Percentiles rank a stretch among this genome's conserved stretches.
phyloP scores from a whole-genome alignment of 2,329 filamentous ascomycete species.

The Neopestalotiopsis rosae region DNA sequence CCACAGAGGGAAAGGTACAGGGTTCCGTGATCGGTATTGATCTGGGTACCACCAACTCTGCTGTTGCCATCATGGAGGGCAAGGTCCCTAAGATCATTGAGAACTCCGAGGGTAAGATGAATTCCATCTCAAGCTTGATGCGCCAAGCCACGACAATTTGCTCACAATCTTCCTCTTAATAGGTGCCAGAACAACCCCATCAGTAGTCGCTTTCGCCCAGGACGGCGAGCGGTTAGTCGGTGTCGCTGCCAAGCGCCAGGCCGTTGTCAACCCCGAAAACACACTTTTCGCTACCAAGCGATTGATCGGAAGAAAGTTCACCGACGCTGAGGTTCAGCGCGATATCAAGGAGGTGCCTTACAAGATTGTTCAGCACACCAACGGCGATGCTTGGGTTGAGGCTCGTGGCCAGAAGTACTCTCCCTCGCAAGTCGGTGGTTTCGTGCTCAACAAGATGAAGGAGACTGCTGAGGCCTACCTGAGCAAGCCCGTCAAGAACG shows the following conservation, averaged over 20 bases:
- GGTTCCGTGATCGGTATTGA: conserved; percentile 98
- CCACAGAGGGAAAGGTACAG: conserved; percentile 86
- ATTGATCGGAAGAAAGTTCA: conserved; percentile 97
- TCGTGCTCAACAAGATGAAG: conserved; percentile 98
- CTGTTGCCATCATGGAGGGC: conserved; percentile 97
- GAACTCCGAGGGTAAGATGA: conserved; percentile 83
- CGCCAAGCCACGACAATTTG: conserved; percentile 19
- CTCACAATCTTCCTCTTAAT: conserved; percentile 10
- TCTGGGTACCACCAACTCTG: conserved; percentile 97
- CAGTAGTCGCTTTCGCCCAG: conserved; percentile 93
- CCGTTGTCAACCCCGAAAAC: conserved; percentile 98
- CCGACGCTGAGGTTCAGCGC: conserved; percentile 89
- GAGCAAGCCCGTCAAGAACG: conserved; percentile 90
- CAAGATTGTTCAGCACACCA: conserved; percentile 97
- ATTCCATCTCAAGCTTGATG: conserved; percentile 11
- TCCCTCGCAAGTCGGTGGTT: conserved; percentile 96
- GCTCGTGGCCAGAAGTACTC: conserved; percentile 95
- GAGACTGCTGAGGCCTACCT: conserved; percentile 96
- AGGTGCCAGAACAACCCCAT: conserved; percentile 91
- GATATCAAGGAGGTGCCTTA: conserved; percentile 98
- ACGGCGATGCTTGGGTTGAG: conserved; percentile 95
- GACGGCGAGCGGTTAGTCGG: conserved; percentile 95
- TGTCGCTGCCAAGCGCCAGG: conserved; percentile 97
- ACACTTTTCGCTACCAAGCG: conserved; percentile 98
- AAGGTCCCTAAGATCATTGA: conserved; percentile 95